These are phyloP conservation scores for Fusarium austroafricanum DNA, from an alignment of 2,329 filamentous ascomycete species.

Conservation along the genomic window DNA sequence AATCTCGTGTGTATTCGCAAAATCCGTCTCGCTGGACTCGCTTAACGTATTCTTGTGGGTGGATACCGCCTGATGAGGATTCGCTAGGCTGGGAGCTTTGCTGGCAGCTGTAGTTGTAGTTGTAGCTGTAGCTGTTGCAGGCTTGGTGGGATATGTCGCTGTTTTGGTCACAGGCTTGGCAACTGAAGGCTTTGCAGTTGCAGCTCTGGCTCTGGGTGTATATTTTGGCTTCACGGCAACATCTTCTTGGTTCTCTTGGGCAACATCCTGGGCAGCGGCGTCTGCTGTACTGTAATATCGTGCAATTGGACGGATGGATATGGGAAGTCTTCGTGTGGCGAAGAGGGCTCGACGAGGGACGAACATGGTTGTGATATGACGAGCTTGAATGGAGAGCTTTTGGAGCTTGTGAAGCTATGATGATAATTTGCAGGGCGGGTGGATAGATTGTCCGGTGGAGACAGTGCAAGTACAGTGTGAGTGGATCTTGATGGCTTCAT, in stretches of 20 bases:
- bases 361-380: conserved; percentile 43
- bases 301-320: conserved; percentile 32
- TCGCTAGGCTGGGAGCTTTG: conserved; percentile 8
- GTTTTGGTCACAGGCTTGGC: neutral
- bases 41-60: conserved; percentile 17
- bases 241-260: conserved; percentile 28
- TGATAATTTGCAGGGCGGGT: conserved; percentile 30
- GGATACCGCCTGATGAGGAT: conserved; percentile 19
- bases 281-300: conserved; percentile 44
- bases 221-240: conserved; percentile 12
- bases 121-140: neutral
- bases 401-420: conserved; percentile 4
- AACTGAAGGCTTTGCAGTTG: conserved; percentile 7
- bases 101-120: neutral
- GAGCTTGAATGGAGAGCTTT: neutral
- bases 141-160: neutral
- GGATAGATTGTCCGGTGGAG: conserved; percentile 32
- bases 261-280: conserved; percentile 20
- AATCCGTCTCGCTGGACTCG: conserved; percentile 19
- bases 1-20: conserved; percentile 49
- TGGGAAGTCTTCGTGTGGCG: conserved; percentile 34
- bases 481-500: conserved; percentile 28
- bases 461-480: conserved; percentile 18
- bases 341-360: conserved; percentile 41
- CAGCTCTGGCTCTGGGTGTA: neutral